A percentile compares a stretch with the other conserved stretches of the same genome.
These are phyloP conservation scores for Didymella glomerata DNA, from an alignment of 2,329 filamentous ascomycete species.

Conservation along the genomic window DNA sequence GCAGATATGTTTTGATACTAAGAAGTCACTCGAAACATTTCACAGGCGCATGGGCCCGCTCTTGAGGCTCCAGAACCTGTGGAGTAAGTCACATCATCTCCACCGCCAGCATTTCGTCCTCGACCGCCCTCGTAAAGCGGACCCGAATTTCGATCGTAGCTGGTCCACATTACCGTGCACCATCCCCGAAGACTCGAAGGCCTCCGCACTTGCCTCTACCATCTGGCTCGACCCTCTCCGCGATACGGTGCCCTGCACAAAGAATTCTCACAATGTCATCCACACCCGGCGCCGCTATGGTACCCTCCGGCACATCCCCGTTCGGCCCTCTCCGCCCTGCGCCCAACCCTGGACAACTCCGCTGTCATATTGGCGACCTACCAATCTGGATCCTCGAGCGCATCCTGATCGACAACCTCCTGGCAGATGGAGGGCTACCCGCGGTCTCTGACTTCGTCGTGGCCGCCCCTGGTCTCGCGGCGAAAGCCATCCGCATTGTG, in stretches of 20 bases:
- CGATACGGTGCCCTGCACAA: background rate
- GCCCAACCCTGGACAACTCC: background rate
- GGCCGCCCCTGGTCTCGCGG: background rate
- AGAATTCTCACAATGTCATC: background rate
- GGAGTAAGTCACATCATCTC: background rate
- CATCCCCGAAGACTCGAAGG: background rate
- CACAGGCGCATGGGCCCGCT: conserved; percentile 3
- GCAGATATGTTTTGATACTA: background rate
- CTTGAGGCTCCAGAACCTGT: background rate
- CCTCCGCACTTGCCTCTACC: background rate
- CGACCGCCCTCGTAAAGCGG: background rate
- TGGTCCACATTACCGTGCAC: background rate
- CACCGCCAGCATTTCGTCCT: background rate
- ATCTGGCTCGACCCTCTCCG: background rate
- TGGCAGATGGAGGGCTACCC: background rate
- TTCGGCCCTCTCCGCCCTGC: background rate
- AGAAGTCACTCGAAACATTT: background rate
- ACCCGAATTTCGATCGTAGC: too few relatives aligned
- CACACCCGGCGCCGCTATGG: background rate
- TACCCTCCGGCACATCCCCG: background rate
- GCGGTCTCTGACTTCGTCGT: background rate
- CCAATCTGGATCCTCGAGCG: background rate
- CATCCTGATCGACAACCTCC: background rate
- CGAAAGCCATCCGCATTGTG: background rate
- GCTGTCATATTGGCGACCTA: background rate